Conservation (phyloP, 768 basidiomycete genomes). For the Lactarius psammicola region DNA sequence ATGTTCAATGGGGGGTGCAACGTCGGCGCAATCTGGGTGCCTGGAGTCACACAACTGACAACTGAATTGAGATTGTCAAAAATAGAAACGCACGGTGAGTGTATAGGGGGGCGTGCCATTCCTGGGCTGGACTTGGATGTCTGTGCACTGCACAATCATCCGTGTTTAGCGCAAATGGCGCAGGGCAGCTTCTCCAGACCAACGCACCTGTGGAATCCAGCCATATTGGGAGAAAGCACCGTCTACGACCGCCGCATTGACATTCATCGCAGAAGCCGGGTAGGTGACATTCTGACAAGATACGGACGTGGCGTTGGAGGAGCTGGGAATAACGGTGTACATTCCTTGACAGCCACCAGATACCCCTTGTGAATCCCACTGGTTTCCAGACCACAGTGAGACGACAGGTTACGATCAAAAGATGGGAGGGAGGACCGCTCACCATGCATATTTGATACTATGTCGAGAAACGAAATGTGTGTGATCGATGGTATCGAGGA, state of each 20-base stretch:
- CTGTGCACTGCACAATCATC: constrained; percentile 48
- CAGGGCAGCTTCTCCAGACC: neutral
- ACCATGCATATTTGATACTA: constrained; percentile 73
- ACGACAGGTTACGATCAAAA: neutral
- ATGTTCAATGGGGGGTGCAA: constrained; percentile 62
- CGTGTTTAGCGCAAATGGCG: neutral
- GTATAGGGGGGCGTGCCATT: constrained; percentile 62
- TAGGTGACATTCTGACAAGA: constrained; percentile 53
- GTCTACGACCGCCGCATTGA: constrained; percentile 43
- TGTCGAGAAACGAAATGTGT: neutral
- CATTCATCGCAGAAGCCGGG: constrained; percentile 43
- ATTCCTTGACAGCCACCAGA: constrained; percentile 61
- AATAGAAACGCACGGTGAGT: constrained; percentile 45
- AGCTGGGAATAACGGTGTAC: constrained; percentile 53
- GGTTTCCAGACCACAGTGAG: neutral
- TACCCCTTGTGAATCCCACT: constrained; percentile 58
- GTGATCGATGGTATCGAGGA: neutral
- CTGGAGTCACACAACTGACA: neutral
- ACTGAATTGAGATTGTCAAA: neutral
- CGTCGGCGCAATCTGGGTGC: constrained; percentile 51
- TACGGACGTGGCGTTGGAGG: constrained; percentile 35
- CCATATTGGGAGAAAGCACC: constrained; percentile 60
- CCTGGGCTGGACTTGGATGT: constrained; percentile 50
- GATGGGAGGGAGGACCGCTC: constrained; percentile 19
- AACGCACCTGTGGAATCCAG: constrained; percentile 53